Conservation (phyloP, 1,284 basidiomycete genomes). For the Naganishia sp. region DNA sequence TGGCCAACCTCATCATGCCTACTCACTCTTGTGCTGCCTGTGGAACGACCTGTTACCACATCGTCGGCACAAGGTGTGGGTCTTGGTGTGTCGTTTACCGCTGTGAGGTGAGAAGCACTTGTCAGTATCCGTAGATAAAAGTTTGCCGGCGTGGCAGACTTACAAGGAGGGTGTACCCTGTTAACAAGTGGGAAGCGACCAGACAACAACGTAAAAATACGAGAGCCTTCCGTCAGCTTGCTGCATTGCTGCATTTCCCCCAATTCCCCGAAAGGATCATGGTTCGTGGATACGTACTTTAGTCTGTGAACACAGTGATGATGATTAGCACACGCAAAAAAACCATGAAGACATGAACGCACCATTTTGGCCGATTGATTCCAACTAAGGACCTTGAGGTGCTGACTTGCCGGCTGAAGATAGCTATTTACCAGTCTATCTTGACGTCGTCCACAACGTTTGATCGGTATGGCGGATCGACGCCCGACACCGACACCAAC, state of each 20-base stretch:
- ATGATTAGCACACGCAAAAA: background rate
- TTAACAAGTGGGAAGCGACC: slow-evolving; percentile 52
- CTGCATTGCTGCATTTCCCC: slow-evolving; percentile 27
- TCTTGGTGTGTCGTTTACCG: slow-evolving; percentile 98
- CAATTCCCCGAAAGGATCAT: slow-evolving; percentile 25
- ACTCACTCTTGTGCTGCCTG: slow-evolving; percentile 62
- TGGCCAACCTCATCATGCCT: background rate
- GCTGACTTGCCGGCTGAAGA: slow-evolving; percentile 16
- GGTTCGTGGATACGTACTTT: slow-evolving; percentile 39
- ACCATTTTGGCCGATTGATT: slow-evolving; percentile 45
- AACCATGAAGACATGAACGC: slow-evolving; percentile 28
- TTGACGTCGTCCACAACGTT: background rate
- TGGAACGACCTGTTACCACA: slow-evolving; percentile 92
- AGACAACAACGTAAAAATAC: slow-evolving; percentile 65
- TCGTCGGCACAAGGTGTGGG: slow-evolving; percentile 94
- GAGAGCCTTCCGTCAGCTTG: slow-evolving; percentile 53
- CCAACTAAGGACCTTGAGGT: slow-evolving; percentile 27
- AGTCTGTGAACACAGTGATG: slow-evolving; percentile 32
- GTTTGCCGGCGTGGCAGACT: slow-evolving; percentile 33
- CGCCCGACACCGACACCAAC: background rate
- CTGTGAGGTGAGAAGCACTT: slow-evolving; percentile 36
- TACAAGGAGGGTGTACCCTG: slow-evolving; percentile 88
- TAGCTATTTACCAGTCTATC: background rate
- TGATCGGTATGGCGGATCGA: slow-evolving; percentile 13
- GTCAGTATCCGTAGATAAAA: background rate